Conservation (phyloP, 1,139 yeast genomes). For the Maudiozyma humilis region DNA sequence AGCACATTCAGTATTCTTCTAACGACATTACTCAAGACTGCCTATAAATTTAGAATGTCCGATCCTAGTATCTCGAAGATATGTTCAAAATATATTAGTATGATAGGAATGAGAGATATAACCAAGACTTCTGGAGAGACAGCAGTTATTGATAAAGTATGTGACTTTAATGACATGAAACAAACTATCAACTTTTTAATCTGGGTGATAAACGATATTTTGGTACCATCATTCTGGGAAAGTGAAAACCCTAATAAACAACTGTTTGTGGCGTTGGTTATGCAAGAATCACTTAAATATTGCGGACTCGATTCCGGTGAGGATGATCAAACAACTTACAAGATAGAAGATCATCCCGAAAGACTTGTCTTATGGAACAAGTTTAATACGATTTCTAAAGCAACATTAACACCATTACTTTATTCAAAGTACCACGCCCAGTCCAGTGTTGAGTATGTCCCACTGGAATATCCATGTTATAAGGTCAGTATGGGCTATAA, state of each 20-base stretch:
- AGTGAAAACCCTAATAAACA: conserved; percentile 84
- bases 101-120: conserved; percentile 73
- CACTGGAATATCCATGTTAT: conserved; percentile 44
- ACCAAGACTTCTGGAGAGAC: conserved; percentile 41
- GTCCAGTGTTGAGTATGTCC: conserved; percentile 38
- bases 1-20: conserved; percentile 35
- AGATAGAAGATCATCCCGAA: conserved; percentile 29
- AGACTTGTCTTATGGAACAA: conserved; percentile 47
- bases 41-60: conserved; percentile 47
- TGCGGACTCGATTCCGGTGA: conserved; percentile 41
- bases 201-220: conserved; percentile 55
- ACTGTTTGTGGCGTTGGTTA: conserved; percentile 74
- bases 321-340: conserved; percentile 17
- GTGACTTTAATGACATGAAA: conserved; percentile 51
- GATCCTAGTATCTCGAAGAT: conserved; percentile 45
- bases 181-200: conserved; percentile 62
- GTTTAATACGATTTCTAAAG: conserved; percentile 59
- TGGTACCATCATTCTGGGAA: conserved; percentile 81
- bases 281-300: conserved; percentile 74
- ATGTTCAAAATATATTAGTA: conserved; percentile 64
- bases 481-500: conserved; percentile 37
- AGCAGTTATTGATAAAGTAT: conserved; percentile 37
- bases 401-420: conserved; percentile 68
- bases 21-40: conserved; percentile 49
- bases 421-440: conserved; percentile 57